These are phyloP conservation scores for Rhizopus microsporus DNA, from an alignment of 371 early-diverging fungal genomes.

Conservation along the genomic window DNA sequence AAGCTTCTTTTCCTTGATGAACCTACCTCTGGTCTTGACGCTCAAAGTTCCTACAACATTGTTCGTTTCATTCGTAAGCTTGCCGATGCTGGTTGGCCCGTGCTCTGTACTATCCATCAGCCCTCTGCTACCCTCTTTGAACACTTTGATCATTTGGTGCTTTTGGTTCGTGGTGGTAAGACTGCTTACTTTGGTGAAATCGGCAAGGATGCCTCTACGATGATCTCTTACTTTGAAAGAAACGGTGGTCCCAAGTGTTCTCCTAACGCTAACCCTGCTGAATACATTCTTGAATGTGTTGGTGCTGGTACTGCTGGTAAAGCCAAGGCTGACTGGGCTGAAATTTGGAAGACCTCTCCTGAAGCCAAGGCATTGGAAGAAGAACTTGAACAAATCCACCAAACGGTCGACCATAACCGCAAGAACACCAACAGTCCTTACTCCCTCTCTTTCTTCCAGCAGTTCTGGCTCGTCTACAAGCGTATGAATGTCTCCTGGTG, in stretches of 20 bases:
- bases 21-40: constrained; percentile 81
- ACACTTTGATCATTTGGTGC: constrained; percentile 77
- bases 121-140: constrained; percentile 81
- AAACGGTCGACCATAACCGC: constrained; percentile 24
- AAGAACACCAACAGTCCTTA: constrained; percentile 25
- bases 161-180: constrained; percentile 78
- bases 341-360: constrained; percentile 58
- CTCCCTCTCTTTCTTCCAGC: constrained; percentile 32
- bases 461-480: constrained; percentile 57
- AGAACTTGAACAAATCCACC: constrained; percentile 43
- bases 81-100: constrained; percentile 65
- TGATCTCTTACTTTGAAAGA: constrained; percentile 66
- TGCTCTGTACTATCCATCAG: constrained; percentile 86
- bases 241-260: constrained; percentile 64
- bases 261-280: constrained; percentile 68
- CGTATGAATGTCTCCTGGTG: constrained; percentile 67
- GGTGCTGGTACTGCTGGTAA: constrained; percentile 64
- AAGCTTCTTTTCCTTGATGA: constrained; percentile 84
- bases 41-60: constrained; percentile 71
- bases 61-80: constrained; percentile 73
- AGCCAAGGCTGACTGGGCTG: constrained; percentile 62
- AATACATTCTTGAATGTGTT: constrained; percentile 71
- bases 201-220: constrained; percentile 52
- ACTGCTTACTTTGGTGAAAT: constrained; percentile 84
- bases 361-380: constrained; percentile 36